Base-by-base conservation (phyloP, 2,329 filamentous ascomycete genomes). In the Aspergillus persii region DNA sequence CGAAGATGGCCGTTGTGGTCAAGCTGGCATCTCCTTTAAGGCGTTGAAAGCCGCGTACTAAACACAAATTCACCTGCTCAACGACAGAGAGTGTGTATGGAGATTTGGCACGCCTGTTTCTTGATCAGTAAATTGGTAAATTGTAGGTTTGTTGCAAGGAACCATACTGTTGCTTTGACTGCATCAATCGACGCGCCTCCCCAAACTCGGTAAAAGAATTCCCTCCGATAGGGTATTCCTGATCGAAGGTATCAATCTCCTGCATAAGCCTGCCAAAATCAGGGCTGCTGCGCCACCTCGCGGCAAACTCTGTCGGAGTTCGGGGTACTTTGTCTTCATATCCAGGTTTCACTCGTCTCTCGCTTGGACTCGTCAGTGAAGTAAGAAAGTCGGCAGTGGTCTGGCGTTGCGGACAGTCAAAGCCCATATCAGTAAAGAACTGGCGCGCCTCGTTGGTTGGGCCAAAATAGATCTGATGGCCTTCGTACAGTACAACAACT, bases 391-490 rank as follows among this genome's bases (percentile, higher is more conserved):
- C 88, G 2, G 82, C 85, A 0, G 84, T 88, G 0, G 86, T 89
- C 68, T 90, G 87, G 3, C 88, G 81, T 2, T 81, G 73, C 0
- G 87, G 87, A 64, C 88, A 90, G 48, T 81, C 71, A 81, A 85
- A 92, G 39, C 89, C 89, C 72, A 89, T 84, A 8, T 81, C 75
- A 67, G 88, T 84, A 61, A 92, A 92, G 74, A 85, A 92, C 0
- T 66, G 67, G 64, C 83, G 86, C 0, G 89, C 89, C 1, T 76
- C 71, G 3, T 68, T 68, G 0, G 85, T 82, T 0, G 83, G 82
- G 0, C 90, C 90, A 64, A 87, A 92, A 76, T 86, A 93, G 64
- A 93, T 92, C 69, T 92, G 84, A 0, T 87, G 83, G 0, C 90
- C 90, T 67, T 91, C 87, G 67, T 92, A 91, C 0, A 92, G 79